Evolutionary conservation across 345 rosid genomes (phyloP), one percentile per base, ranked within the genome.

Genomic region (Sisymbrium altissimum): DNA sequence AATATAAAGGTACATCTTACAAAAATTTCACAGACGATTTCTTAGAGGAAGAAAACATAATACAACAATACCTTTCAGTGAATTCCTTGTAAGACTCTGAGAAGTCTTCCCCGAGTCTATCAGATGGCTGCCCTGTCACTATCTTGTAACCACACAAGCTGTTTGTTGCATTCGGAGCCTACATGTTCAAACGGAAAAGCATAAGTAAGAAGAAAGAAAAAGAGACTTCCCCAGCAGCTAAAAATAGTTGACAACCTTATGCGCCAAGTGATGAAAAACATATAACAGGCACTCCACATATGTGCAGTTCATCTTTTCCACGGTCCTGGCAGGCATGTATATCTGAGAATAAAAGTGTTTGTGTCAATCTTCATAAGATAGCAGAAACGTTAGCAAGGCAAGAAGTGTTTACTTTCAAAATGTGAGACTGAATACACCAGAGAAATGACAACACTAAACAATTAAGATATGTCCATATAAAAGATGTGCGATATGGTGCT

Each of bases 81-180:
- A 94, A 91, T 39, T 94, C 95, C 78, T 88, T 91, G 79, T 81
- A 74, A 9, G 63, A 53, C 81, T 91, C 98, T 2, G 90, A 88
- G 83, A 94, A 91, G 79, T 91, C 95, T 84, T 94, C 97, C 64
- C 98, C 98, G 33, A 94, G 88, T 84, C 96, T 85, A 70, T 94
- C 97, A 56, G 98, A 94, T 69, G 98, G 98, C 79, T 94, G 96
- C 30, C 97, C 97, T 13, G 97, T 91, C 78, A 94, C 98, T 75
- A 94, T 89, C 79, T 91, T 89, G 84, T 94, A 89, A 55, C 97
- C 98, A 59, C 98, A 94, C 27, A 94, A 78, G 72, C 91, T 82
- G 74, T 93, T 93, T 65, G 96, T 84, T n/a, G 98, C 94, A 83
- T 93, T 93, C 5, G 98, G 98, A 81, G 90, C 98, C 98, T 93